Evolutionary conservation across 345 rosid species (phyloP).

Genomic region (Eucalyptus tenuipes): DNA sequence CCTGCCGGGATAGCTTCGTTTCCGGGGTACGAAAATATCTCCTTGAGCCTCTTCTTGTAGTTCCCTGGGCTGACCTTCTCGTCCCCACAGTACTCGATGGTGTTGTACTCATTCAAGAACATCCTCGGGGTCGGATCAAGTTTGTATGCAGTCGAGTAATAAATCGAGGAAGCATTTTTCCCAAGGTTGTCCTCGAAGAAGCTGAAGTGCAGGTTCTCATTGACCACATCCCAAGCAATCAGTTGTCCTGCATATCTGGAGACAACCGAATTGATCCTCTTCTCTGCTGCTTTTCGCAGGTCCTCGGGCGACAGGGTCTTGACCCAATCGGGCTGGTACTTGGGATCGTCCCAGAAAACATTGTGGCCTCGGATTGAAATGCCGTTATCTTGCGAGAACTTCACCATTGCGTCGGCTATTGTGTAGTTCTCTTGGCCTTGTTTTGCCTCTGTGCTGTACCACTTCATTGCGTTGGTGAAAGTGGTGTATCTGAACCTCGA

Average conservation of each 20-base stretch:
- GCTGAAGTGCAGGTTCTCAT: conserved; percentile 70
- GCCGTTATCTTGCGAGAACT: conserved; percentile 22
- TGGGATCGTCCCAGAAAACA: conserved; percentile 63
- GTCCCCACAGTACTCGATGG: conserved; percentile 41
- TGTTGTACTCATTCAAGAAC: conserved; percentile 75
- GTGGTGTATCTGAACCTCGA: conserved; percentile 57
- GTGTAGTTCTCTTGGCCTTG: conserved; percentile 63
- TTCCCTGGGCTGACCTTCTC: conserved; percentile 7
- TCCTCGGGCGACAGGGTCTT: conserved; percentile 18
- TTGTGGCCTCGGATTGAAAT: conserved; percentile 74
- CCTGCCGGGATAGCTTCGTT: conserved; percentile 25
- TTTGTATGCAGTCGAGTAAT: conserved; percentile 20
- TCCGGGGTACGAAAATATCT: conserved; percentile 41
- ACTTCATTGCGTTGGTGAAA: conserved; percentile 84
- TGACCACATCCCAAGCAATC: conserved; percentile 81
- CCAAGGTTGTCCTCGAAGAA: conserved; percentile 72
- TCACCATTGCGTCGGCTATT: conserved; percentile 55
- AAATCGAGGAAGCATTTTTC: conserved; percentile 32
- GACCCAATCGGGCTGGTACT: conserved; percentile 64
- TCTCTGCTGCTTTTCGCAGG: conserved; percentile 23
- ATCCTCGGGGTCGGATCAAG: conserved; percentile 43
- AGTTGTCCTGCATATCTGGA: conserved; percentile 53
- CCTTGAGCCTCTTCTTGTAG: conserved; percentile 30
- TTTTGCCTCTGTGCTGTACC: conserved; percentile 61
- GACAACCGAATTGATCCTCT: conserved; percentile 51